phyloP scores from a whole-genome alignment of 164 flowering plant genomes.

The Aristolochia contorta region DNA sequence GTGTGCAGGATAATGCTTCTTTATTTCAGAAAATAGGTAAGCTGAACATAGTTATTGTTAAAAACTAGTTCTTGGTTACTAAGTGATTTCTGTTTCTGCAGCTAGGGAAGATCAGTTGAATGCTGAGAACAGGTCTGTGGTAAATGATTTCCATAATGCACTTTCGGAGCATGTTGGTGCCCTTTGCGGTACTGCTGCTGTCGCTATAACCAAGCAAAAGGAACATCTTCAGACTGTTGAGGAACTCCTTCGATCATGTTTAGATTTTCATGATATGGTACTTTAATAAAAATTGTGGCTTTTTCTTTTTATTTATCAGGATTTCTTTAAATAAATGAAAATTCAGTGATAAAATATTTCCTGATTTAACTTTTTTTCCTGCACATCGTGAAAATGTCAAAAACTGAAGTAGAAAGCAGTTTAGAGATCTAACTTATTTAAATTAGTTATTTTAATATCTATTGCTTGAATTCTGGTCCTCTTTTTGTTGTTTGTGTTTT shows the following conservation, averaged over 20 bases:
- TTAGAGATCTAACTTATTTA: too few species aligned
- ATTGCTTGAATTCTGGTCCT: too few species aligned
- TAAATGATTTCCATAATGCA: constrained; percentile 47
- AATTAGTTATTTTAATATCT: too few species aligned
- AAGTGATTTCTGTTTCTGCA: constrained; percentile 13
- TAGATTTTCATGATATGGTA: constrained; percentile 61
- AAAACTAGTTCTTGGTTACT: background rate
- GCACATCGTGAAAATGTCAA: too few species aligned
- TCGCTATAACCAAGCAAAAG: constrained; percentile 57
- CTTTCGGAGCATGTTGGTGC: constrained; percentile 51
- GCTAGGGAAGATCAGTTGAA: constrained; percentile 80
- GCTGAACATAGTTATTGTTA: too few species aligned
- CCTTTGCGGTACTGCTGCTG: constrained; percentile 47
- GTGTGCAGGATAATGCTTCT: constrained; percentile 69
- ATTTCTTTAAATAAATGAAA: background rate
- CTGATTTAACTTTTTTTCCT: too few species aligned
- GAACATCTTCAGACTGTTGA: constrained; percentile 67
- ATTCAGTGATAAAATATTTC: background rate
- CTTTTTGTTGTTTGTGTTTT: too few species aligned
- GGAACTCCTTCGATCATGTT: constrained; percentile 47
- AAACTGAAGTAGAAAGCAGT: too few species aligned
- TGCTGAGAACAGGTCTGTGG: constrained; percentile 61
- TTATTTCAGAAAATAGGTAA: constrained; percentile 70
- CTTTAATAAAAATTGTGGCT: background rate
- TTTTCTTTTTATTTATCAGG: background rate